phyloP scores from a whole-genome alignment of 1,284 basidiomycete species.

The Cryptococcus sp. region DNA sequence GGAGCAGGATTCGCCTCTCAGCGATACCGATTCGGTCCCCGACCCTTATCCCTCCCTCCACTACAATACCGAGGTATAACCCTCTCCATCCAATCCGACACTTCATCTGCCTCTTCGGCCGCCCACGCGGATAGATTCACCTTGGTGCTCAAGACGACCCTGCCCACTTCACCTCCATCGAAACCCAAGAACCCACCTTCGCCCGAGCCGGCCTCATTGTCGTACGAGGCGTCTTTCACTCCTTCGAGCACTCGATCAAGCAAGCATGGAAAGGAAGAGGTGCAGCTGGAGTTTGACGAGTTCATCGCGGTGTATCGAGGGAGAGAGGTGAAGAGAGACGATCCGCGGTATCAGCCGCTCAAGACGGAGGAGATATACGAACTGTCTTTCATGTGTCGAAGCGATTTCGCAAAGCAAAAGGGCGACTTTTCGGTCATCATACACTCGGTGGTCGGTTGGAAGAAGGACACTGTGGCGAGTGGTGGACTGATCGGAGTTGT shows the following conservation, averaged over 20 bases:
- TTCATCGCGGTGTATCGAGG: slow-evolving; percentile 50
- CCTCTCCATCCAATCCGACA: slow-evolving; percentile 22
- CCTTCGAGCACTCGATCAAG: slow-evolving; percentile 7
- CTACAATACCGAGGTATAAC: slow-evolving; percentile 23
- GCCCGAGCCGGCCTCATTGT: slow-evolving; percentile 36
- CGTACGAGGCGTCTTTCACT: slow-evolving; percentile 48
- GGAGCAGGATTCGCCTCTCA: slow-evolving; percentile 53
- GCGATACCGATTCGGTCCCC: slow-evolving; percentile 36
- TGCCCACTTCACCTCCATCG: slow-evolving; percentile 33
- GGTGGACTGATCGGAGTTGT: background rate
- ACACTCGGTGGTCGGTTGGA: slow-evolving; percentile 21
- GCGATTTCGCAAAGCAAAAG: slow-evolving; percentile 44
- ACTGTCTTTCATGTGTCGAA: slow-evolving; percentile 46
- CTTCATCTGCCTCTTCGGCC: slow-evolving; percentile 3
- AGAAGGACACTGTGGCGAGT: background rate
- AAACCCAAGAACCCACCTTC: slow-evolving; percentile 30
- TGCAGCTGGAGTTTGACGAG: slow-evolving; percentile 41
- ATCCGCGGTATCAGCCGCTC: slow-evolving; percentile 31
- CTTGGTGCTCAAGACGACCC: slow-evolving; percentile 47
- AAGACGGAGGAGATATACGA: slow-evolving; percentile 29
- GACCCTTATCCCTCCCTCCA: slow-evolving; percentile 26
- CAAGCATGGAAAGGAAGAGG: background rate
- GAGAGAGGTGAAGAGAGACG: slow-evolving; percentile 29
- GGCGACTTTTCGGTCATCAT: slow-evolving; percentile 42
- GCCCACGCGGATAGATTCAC: slow-evolving; percentile 27